These are phyloP conservation scores for Retiboletus flavoniger DNA, from an alignment of 1,284 basidiomycete species.

Conservation along the genomic window DNA sequence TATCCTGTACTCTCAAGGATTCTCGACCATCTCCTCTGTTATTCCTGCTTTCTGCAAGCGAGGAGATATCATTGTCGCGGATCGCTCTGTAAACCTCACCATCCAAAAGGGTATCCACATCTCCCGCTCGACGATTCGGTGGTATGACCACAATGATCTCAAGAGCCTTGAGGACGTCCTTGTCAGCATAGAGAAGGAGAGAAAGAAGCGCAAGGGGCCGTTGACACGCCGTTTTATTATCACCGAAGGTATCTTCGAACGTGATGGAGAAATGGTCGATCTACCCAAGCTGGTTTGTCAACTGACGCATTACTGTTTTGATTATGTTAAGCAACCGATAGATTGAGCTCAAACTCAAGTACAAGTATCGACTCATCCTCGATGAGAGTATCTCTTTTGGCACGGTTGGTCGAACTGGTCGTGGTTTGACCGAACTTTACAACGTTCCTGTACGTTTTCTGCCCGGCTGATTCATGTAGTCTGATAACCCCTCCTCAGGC, in stretches of 20 bases:
- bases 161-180: constrained; percentile 88
- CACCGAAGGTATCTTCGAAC: constrained; percentile 96
- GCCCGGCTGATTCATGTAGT: not conserved
- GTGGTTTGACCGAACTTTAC: constrained; percentile 92
- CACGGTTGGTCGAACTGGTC: constrained; percentile 87
- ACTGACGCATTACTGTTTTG: not conserved
- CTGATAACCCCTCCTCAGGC: constrained; percentile 43
- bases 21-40: constrained; percentile 89
- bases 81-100: constrained; percentile 90
- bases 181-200: constrained; percentile 81
- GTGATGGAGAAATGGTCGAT: constrained; percentile 89
- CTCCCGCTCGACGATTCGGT: constrained; percentile 87
- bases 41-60: constrained; percentile 98
- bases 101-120: constrained; percentile 99
- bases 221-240: constrained; percentile 94
- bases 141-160: constrained; percentile 97
- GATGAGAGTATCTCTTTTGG: constrained; percentile 96
- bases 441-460: constrained; percentile 73
- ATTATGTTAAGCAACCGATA: constrained; percentile 33
- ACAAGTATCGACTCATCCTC: constrained; percentile 94
- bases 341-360: constrained; percentile 93
- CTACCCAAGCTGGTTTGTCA: constrained; percentile 83
- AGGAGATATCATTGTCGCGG: constrained; percentile 97
- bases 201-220: constrained; percentile 77
- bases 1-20: constrained; percentile 95